A percentile compares a stretch with the other conserved stretches of the same genome.
phyloP scores from a whole-genome alignment of 805 yeast species.

The Ogataea paradorogensis region DNA sequence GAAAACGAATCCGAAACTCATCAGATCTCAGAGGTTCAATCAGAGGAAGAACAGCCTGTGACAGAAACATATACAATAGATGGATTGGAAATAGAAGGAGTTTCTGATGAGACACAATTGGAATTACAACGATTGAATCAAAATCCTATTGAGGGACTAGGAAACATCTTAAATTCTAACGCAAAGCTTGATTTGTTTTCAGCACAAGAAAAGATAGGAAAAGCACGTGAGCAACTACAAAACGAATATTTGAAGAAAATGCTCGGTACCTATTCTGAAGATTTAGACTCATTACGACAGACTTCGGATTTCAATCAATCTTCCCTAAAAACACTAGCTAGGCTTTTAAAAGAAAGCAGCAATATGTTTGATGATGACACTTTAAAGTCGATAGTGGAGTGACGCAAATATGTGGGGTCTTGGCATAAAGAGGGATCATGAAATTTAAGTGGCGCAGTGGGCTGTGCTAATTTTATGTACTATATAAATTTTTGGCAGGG shows the following conservation, averaged over 20 bases:
- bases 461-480: slow-evolving; percentile 1
- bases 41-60: slow-evolving; percentile 1
- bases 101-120: slow-evolving; percentile 3
- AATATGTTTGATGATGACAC: slow-evolving; percentile 59
- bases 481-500: background rate
- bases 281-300: slow-evolving; percentile 55
- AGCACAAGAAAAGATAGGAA: slow-evolving; percentile 29
- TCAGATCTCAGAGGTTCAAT: background rate
- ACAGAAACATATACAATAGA: slow-evolving; percentile 29
- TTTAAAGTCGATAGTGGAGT: slow-evolving; percentile 25
- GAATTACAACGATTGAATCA: slow-evolving; percentile 1
- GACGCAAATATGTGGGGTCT: background rate
- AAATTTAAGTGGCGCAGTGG: background rate
- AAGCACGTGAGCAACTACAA: slow-evolving; percentile 39
- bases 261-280: slow-evolving; percentile 59
- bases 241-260: slow-evolving; percentile 51
- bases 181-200: slow-evolving; percentile 22
- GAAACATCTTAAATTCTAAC: background rate
- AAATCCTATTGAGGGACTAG: background rate
- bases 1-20: slow-evolving; percentile 28
- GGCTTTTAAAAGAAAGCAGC: slow-evolving; percentile 54
- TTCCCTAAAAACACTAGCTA: slow-evolving; percentile 55
- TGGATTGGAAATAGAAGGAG: slow-evolving; percentile 10
- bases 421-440: no score
- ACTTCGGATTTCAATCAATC: slow-evolving; percentile 58